These are phyloP conservation scores for Apiotrichum sp. DNA, from an alignment of 1,284 basidiomycete genomes.

Conservation along the genomic window DNA sequence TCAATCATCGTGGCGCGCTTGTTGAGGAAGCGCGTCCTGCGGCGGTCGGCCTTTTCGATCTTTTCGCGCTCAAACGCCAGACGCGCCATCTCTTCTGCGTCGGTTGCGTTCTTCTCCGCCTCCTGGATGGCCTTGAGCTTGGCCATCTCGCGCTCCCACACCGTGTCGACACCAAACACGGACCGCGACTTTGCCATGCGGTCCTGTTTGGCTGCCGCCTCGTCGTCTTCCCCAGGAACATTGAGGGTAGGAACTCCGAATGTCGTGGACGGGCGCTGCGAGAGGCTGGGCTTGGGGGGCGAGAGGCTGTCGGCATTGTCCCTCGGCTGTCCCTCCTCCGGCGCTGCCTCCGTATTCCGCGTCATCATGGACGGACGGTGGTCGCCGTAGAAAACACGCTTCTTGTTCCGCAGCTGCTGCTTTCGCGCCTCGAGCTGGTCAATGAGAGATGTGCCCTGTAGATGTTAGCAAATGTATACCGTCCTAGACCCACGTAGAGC, in stretches of 20 bases:
- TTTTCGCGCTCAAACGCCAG: constrained; percentile 9
- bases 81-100: constrained; percentile 15
- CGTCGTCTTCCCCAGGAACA: constrained; percentile 9
- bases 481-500: constrained; percentile 30
- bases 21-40: constrained; percentile 5
- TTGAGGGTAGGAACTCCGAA: constrained; percentile 2
- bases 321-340: neutral
- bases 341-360: constrained; percentile 7
- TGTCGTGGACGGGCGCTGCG: neutral
- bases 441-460: constrained; percentile 40
- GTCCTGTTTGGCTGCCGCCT: neutral
- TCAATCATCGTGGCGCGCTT: neutral
- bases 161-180: constrained; percentile 42
- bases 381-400: constrained; percentile 44
- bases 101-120: constrained; percentile 17
- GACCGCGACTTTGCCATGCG: constrained; percentile 33
- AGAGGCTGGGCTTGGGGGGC: neutral
- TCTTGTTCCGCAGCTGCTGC: constrained; percentile 31
- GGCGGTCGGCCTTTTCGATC: constrained; percentile 6
- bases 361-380: constrained; percentile 46
- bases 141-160: constrained; percentile 45
- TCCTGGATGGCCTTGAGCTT: constrained; percentile 37
- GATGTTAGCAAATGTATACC: constrained; percentile 10
- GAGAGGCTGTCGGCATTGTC: neutral
- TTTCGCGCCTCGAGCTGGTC: constrained; percentile 46